Conservation (phyloP, 495 filamentous ascomycete genomes). For the Xanthoparmelia taractica region DNA sequence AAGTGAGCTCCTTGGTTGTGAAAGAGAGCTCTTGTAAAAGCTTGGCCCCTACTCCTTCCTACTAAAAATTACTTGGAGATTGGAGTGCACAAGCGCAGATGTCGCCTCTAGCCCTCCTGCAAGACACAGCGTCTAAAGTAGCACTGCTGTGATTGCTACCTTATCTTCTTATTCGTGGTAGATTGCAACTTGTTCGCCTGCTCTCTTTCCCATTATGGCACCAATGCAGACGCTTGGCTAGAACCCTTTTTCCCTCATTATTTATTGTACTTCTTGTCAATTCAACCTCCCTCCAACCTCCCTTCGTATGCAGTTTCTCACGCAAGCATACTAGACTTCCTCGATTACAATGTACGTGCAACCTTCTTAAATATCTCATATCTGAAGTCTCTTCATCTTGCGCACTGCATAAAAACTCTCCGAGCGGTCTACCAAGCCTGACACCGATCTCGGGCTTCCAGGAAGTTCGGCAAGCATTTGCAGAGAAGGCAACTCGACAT, state of each 20-base stretch:
- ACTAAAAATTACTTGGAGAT: too few relatives aligned
- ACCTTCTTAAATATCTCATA: slow-evolving; percentile 5
- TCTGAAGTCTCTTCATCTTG: neutral
- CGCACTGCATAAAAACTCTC: neutral
- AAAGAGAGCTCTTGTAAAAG: neutral
- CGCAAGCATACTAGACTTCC: neutral
- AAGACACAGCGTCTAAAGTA: slow-evolving; percentile 2
- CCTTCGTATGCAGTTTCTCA: neutral
- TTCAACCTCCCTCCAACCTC: neutral
- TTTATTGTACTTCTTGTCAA: neutral
- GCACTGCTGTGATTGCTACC: slow-evolving; percentile 2
- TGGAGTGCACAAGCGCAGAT: slow-evolving; percentile 12
- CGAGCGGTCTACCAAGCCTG: slow-evolving; percentile 13
- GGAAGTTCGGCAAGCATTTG: slow-evolving; percentile 99
- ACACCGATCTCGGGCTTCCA: slow-evolving; percentile 32
- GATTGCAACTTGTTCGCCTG: neutral
- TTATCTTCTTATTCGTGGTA: neutral
- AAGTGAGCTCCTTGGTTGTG: neutral
- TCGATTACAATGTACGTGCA: slow-evolving; percentile 21
- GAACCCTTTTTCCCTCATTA: slow-evolving; percentile 5
- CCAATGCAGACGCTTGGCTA: slow-evolving; percentile 7
- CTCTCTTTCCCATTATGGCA: slow-evolving; percentile 2
- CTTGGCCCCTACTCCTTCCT: too few relatives aligned
- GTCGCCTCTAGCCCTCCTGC: neutral
- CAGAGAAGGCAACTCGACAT: slow-evolving; percentile 98